phyloP scores from a whole-genome alignment of 768 basidiomycete species.

The Lyophyllum atratum region DNA sequence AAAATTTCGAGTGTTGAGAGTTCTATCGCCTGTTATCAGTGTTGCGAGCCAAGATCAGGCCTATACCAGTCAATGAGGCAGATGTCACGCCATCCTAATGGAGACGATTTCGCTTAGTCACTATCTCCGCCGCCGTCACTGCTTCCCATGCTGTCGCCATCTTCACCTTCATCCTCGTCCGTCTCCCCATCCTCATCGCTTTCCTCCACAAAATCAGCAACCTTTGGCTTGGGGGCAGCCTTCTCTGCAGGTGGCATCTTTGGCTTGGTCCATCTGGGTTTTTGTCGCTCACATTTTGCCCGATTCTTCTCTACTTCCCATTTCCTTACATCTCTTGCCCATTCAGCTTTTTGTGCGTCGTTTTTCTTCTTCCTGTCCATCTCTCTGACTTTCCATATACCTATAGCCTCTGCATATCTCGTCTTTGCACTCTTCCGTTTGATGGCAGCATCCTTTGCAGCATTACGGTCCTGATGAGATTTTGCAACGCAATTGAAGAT shows the following conservation, averaged over 20 bases:
- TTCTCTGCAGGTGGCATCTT: background rate
- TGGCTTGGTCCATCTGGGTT: background rate
- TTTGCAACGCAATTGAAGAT: background rate
- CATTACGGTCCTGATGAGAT: background rate
- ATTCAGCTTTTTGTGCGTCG: background rate
- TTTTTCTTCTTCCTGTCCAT: background rate
- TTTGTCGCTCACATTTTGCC: background rate
- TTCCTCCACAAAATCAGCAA: no score
- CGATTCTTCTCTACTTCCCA: background rate
- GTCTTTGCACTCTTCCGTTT: background rate
- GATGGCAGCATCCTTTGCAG: background rate
- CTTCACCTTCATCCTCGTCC: no score
- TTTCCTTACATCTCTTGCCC: background rate
- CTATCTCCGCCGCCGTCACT: no score
- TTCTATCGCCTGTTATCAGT: no score
- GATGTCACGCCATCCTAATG: no score
- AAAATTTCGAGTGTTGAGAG: no score
- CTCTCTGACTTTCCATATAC: conserved; percentile 1
- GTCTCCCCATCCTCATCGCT: no score
- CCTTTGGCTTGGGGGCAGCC: background rate
- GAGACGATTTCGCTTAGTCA: no score
- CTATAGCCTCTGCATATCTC: no score
- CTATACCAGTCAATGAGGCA: no score
- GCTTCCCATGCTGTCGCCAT: no score
- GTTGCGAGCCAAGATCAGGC: no score